Evolutionary conservation across 2,329 filamentous ascomycete species (phyloP), one percentile per base, ranked within the genome.

Genomic region (Pseudogymnoascus verrucosus): DNA sequence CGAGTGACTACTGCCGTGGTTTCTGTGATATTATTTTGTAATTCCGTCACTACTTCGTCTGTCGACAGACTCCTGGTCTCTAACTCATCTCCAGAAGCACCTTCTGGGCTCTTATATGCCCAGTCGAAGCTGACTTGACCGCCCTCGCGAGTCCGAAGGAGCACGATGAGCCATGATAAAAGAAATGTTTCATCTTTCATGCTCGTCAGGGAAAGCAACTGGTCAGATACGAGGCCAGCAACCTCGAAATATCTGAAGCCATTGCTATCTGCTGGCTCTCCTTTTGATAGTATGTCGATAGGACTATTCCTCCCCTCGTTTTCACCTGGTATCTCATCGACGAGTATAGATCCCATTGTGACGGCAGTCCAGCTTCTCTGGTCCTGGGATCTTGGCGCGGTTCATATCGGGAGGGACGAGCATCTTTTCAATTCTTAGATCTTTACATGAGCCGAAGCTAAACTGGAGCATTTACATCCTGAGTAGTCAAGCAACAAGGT

Each of bases 141-240:
- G 14, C 75, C 76, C 66, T 81, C 79, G 8, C 71, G 71, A 1
- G 74, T 78, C 10, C 78, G 73, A 63, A 79, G 63, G 6, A 80
- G 75, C 5, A 78, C 74, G 11, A 80, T 71, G 12, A 79, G 72
- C 79, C 79, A 81, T 42, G 79, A 74, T 37, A 76, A 51, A 10
- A 80, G 73, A 11, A 80, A 16, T 14, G 77, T 62, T 16, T 78
- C 77, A n/a, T 79, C 75, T 64, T 67, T 76, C 69, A 77, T 71
- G 31, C 73, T 70, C 6, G 76, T 77, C 14, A 68, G 67, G 10
- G 70, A 72, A 2, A 36, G 47, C 4, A 7, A 61, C 14, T 71
- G 62, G 37, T 74, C 65, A 34, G 71, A 65, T 10, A 63, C 66
- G 63, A 77, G 70, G 4, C 66, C 69, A 19, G 44, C 40, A n/a